phyloP scores from a whole-genome alignment of 306 rosid genomes.

The Canavalia gladiata region DNA sequence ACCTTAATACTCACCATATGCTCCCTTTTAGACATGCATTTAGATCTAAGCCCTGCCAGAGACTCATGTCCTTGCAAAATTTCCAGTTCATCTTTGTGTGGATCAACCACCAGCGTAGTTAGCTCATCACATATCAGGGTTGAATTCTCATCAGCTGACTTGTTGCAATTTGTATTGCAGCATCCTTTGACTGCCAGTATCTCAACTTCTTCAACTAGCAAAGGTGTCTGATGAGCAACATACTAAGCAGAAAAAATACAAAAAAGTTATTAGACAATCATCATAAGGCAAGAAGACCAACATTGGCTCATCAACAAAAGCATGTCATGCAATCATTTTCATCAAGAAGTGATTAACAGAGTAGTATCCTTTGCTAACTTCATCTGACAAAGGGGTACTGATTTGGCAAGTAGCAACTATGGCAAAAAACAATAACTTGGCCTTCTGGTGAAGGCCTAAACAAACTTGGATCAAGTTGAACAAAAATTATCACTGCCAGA shows the following conservation, averaged over 20 bases:
- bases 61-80: conserved; percentile 72
- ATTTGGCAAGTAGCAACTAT: conserved; percentile 15
- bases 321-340: conserved; percentile 18
- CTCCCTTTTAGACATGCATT: conserved; percentile 62
- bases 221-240: conserved; percentile 67
- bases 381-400: conserved; percentile 50
- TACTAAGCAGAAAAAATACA: conserved; percentile 58
- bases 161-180: conserved; percentile 38
- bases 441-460: conserved; percentile 18
- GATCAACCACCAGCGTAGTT: conserved; percentile 56
- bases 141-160: conserved; percentile 46
- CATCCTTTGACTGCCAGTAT: conserved; percentile 69
- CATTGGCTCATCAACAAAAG: conserved; percentile 29
- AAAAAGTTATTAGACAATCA: conserved; percentile 33
- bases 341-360: background rate
- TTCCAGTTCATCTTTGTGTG: conserved; percentile 69
- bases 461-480: background rate
- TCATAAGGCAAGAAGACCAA: conserved; percentile 17
- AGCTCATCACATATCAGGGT: conserved; percentile 44
- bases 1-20: conserved; percentile 67
- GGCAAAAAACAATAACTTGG: conserved; percentile 6
- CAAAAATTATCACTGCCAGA: conserved; percentile 6
- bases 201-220: conserved; percentile 78
- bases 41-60: conserved; percentile 71
- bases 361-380: conserved; percentile 50